Percentiles rank a stretch among this genome's conserved stretches.
phyloP scores from a whole-genome alignment of 495 filamentous ascomycete species.

The Barbatosphaeria neglecta region DNA sequence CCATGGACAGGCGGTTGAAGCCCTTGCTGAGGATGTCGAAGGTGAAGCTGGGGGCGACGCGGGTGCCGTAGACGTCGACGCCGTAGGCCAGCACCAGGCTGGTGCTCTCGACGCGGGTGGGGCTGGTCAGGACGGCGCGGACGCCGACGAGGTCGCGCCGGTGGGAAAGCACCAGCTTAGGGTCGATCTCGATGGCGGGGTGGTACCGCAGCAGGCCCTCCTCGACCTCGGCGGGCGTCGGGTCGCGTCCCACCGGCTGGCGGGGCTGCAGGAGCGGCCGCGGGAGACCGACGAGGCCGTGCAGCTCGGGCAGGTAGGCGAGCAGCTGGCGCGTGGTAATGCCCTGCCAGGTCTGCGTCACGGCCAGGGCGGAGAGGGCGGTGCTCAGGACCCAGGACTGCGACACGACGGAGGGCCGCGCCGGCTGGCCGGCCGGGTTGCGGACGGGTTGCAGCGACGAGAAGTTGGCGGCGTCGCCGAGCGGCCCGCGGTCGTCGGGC shows the following conservation, averaged over 20 bases:
- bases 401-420: constrained; percentile 57
- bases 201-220: constrained; percentile 73
- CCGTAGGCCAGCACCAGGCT: constrained; percentile 86
- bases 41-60: constrained; percentile 68
- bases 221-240: constrained; percentile 63
- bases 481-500: constrained; percentile 74
- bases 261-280: constrained; percentile 69
- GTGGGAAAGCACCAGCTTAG: constrained; percentile 72
- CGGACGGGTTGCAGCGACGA: constrained; percentile 54
- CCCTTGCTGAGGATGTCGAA: constrained; percentile 91
- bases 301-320: constrained; percentile 56
- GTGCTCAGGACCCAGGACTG: constrained; percentile 70
- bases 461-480: constrained; percentile 56
- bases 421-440: constrained; percentile 22
- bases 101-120: constrained; percentile 83
- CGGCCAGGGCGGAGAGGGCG: constrained; percentile 63
- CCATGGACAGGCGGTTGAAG: constrained; percentile 78
- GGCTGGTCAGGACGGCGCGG: constrained; percentile 55
- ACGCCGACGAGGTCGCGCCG: constrained; percentile 70
- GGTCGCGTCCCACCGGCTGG: constrained; percentile 77
- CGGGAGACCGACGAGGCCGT: constrained; percentile 69
- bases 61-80: constrained; percentile 74
- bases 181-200: constrained; percentile 73
- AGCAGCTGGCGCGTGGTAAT: constrained; percentile 80
- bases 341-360: constrained; percentile 84